A percentile compares a stretch with the other conserved stretches of the same genome.
Conservation (phyloP, 2,329 filamentous ascomycete species). For the Phaeoacremonium minimum region DNA sequence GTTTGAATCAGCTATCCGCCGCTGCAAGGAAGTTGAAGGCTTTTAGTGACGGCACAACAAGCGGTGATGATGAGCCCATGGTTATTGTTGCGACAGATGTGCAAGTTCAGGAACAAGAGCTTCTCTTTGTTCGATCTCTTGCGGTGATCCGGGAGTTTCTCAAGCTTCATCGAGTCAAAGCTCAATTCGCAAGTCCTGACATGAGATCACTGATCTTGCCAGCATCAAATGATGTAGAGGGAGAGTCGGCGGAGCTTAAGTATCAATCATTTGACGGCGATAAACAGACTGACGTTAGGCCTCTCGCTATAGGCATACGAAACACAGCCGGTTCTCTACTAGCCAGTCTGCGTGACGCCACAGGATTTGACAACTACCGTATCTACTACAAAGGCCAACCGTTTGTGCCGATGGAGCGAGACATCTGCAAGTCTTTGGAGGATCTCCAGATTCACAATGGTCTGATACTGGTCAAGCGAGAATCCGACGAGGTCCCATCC, state of each 20-base stretch:
- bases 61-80: conserved; percentile 49
- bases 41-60: conserved; percentile 34
- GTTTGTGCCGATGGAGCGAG: conserved; percentile 56
- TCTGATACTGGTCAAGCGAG: conserved; percentile 61
- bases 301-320: conserved; percentile 61
- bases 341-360: conserved; percentile 61
- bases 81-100: conserved; percentile 41
- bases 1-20: conserved; percentile 63
- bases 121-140: conserved; percentile 65
- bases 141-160: conserved; percentile 65
- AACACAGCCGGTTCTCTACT: conserved; percentile 70
- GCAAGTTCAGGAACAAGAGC: conserved; percentile 49
- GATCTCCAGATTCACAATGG: conserved; percentile 65
- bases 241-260: conserved; percentile 62
- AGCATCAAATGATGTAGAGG: conserved; percentile 48
- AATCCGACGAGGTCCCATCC: conserved; percentile 39
- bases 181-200: conserved; percentile 56
- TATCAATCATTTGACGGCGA: conserved; percentile 70
- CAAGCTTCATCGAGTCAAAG: conserved; percentile 57
- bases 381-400: conserved; percentile 66
- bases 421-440: conserved; percentile 58
- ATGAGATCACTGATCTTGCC: conserved; percentile 48
- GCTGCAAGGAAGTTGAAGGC: conserved; percentile 55
- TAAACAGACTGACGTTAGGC: conserved; percentile 54
- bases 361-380: conserved; percentile 72